Base-by-base conservation (phyloP, 176 grass and related monocot species). In the Phoenix dactylifera region DNA sequence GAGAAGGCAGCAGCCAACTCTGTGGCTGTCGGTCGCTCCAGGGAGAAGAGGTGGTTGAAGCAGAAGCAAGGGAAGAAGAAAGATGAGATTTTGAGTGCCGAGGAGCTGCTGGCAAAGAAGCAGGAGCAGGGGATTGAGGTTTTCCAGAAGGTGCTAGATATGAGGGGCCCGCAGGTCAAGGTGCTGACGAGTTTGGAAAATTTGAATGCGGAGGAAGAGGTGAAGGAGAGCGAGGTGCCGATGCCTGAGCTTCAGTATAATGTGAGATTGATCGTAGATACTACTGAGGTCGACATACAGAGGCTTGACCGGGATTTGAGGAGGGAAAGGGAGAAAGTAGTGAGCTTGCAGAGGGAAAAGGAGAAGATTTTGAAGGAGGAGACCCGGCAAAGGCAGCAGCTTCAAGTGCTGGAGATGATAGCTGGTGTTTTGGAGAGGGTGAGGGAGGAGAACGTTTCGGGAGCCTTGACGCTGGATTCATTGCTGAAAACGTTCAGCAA, bases 241-340 rank as follows among this genome's bases (percentile, higher is more conserved):
- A 83, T 83, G 85, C 78, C 84, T 0, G 90, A 95, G 82, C 59
- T 95, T 61, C 86, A 80, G 66, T 86, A 86, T 71, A 95, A 89
- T 63, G 80, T 95, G 51, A 52, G 85, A 23, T 39, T 89, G 51
- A 82, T 89, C 71, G 76, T 95, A 17, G 82, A 95, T 3, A 80
- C 78, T 54, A 71, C 79, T 2, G 81, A 77, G 67, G 76, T 79
- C 20, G 86, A 86, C 63, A 78, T 95, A 73, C 67, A 86, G 51
- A 95, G 77, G 56, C 56, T 89, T 49, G 79, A 95, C 24, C 56
- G 67, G 17, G 78, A 76, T 39, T 78, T 89, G 67, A 72, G 55
- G 23, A 73, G 73, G 67, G 85, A 89, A 63, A 69, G 76, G 32
- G 86, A 95, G 62, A 81, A 81, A 72, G 79, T 78, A 28, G 75